Base-by-base conservation (phyloP, 805 yeast genomes). In the Henningerozyma blattae region DNA sequence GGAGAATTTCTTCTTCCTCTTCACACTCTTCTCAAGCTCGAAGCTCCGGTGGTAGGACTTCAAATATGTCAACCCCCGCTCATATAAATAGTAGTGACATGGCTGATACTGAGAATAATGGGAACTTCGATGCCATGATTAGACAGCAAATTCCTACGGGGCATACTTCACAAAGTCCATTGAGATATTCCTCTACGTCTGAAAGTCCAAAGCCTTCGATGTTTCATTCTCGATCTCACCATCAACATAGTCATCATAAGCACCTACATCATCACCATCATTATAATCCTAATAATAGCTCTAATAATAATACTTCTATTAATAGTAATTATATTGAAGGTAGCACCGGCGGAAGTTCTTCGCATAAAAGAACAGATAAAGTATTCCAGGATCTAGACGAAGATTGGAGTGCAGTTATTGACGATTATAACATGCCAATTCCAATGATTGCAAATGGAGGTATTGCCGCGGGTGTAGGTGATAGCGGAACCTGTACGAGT, bases 401-500 rank as follows among this genome's bases (percentile, higher is more conserved):
- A 45, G 95, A 85, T 56, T 86, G 95, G 95, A 89, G 85, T 54
- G 93, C 89, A 10, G 78, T 75, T 29, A 75, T 70, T 35, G 73
- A 69, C 30, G 64, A 61, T 39, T 56, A 45, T 38, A 58, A 44
- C 40, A 53, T 39, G 56, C 63, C 46, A 31, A 52, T 45, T 28
- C 56, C 56, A 8, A 52, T 40, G 42, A 49, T 47, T 20, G 37
- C 48, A 4, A 52, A 52, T 31, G 58, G 58, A 5, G 56, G 55
- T 1, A 40, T 30, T n/a, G 30, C 37, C 3, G 27, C 33, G 27
- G n/a, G n/a, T n/a, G n/a, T n/a, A n/a, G n/a, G n/a, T n/a, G n/a
- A n/a, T n/a, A n/a, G n/a, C n/a, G 27, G 27, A 12, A 24, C 27
- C n/a, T 13, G 5, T 12, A 12, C 27, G 10, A 31, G 32, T 17